phyloP scores from a whole-genome alignment of 176 grass and related monocot genomes.

The Sorghum bicolor region Sorghum_bicolor_NCBIv3 NC_012873.2:67514501-67515000 shows the following conservation, averaged over 20 bases:
- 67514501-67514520: slow-evolving; percentile 27
- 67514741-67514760: slow-evolving; percentile 42
- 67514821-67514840: slow-evolving; percentile 85
- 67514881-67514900: slow-evolving; percentile 68
- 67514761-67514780: slow-evolving; percentile 57
- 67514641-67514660: slow-evolving; percentile 35
- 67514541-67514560: slow-evolving; percentile 28
- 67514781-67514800: slow-evolving; percentile 95
- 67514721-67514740: slow-evolving; percentile 42
- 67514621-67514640: slow-evolving; percentile 36
- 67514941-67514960: slow-evolving; percentile 5
- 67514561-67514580: slow-evolving; percentile 23
- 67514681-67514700: slow-evolving; percentile 18
- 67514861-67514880: slow-evolving; percentile 61
- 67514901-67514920: slow-evolving; percentile 83
- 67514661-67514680: slow-evolving; percentile 17
- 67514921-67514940: slow-evolving; percentile 58
- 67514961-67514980: slow-evolving; percentile 19
- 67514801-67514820: slow-evolving; percentile 95
- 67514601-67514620: slow-evolving; percentile 43
- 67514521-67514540: slow-evolving; percentile 40
- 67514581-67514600: slow-evolving; percentile 37
- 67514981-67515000: slow-evolving; percentile 33
- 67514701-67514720: slow-evolving; percentile 32
- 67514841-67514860: slow-evolving; percentile 66